Base-by-base conservation (phyloP, 352 stramenopile species). In the Globisporangium emineosum region DNA sequence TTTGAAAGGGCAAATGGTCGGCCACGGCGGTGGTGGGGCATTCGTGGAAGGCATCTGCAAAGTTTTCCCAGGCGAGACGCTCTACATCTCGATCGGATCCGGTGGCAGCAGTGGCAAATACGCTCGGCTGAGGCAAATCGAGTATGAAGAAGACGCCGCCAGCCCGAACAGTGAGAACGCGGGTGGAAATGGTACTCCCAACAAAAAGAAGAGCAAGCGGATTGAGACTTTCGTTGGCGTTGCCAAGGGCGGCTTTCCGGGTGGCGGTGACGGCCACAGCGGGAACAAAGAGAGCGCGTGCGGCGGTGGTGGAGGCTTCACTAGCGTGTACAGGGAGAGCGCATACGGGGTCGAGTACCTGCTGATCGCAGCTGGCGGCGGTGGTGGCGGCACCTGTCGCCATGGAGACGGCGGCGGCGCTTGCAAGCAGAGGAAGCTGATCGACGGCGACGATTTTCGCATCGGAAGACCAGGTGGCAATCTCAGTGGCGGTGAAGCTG, bases 211-310 rank as follows among this genome's bases (percentile, higher is more conserved):
- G 29, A 57, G 64, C 23, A 68, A 66, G 43, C 54, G 69, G 10
- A 65, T 91, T 25, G 64, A 81, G 23, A 86, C 73, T 23, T 66
- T 83, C 50, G 70, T 86, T 27, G 76, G 82, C 15, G 67, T 73
- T 1, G 73, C 82, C 0, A 53, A 29, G 15, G 84, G 82, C 15
- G 84, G 84, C 0, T 30, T 56, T 0, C 84, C 81, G 43, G 84
- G 84, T 17, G 84, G 84, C 5, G 84, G 84, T 1, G 43, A 70
- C 12, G 82, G 84, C 27, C 75, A 90, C 59, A 80, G 77, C 21
- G 81, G 79, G 5, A 93, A 93, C 54, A 90, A 87, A 21, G 77
- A 89, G 62, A 80, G 69, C 45, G 81, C 82, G 0, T 90, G 82
- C 50, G 84, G 84, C 19, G 82, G 80, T 0, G 84, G 84, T 1